A percentile compares a stretch with the other conserved stretches of the same genome.
Evolutionary conservation across 2,329 filamentous ascomycete genomes (phyloP).

Genomic region (Sphaerostilbella broomeana): DNA sequence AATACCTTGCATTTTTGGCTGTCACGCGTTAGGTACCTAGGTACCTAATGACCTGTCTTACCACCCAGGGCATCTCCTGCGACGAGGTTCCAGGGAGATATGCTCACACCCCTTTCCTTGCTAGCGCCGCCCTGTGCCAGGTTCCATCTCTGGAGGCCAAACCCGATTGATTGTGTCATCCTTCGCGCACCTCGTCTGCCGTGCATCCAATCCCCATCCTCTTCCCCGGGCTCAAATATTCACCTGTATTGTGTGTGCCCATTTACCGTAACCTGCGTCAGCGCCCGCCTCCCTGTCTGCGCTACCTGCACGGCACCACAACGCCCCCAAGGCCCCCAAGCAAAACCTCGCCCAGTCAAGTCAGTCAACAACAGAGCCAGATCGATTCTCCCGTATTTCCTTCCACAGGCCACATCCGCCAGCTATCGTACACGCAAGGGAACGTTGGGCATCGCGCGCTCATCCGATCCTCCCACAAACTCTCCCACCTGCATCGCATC

Average conservation of each 20-base stretch:
- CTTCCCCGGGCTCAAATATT: slow-evolving; percentile 25
- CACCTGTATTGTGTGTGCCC: slow-evolving; percentile 14
- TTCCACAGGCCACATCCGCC: not conserved
- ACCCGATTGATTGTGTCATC: slow-evolving; percentile 30
- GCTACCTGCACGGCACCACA: slow-evolving; percentile 1
- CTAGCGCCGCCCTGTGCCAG: slow-evolving; percentile 13
- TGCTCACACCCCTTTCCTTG: not conserved
- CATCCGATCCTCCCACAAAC: slow-evolving; percentile 15
- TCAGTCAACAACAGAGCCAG: not conserved
- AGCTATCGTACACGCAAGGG: slow-evolving; percentile 6
- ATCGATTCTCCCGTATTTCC: not conserved
- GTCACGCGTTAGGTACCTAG: not conserved
- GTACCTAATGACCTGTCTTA: slow-evolving; percentile 1
- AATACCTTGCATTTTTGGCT: not conserved
- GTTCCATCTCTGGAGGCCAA: slow-evolving; percentile 14
- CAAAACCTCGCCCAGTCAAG: not conserved
- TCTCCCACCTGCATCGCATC: slow-evolving; percentile 18
- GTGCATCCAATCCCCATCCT: slow-evolving; percentile 20
- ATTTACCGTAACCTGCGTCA: slow-evolving; percentile 1
- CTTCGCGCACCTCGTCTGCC: slow-evolving; percentile 20
- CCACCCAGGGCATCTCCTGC: not conserved
- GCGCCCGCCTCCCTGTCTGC: slow-evolving; percentile 1
- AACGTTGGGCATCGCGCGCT: slow-evolving; percentile 22
- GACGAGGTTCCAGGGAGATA: not conserved
- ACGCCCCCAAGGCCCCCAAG: slow-evolving; percentile 3